Evolutionary conservation across 1,284 basidiomycete species (phyloP), one percentile per base, ranked within the genome.

Genomic region (Leccinum huronense): DNA sequence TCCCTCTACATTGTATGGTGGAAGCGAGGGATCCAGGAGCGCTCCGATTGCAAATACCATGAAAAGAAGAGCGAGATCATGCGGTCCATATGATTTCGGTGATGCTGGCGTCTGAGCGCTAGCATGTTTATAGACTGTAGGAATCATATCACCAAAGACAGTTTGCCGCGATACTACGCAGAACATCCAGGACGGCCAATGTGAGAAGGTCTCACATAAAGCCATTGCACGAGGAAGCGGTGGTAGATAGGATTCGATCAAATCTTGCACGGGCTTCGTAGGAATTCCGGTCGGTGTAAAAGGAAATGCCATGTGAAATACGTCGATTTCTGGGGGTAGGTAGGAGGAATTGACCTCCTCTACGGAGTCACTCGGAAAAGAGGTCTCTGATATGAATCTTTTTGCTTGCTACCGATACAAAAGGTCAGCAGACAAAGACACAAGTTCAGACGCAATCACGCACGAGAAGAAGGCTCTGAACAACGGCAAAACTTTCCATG

Each of bases 161-260:
- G 82, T 76, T 61, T 78, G 78, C 13, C 80, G 78, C 48, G 81
- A 79, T 45, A 83, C 80, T 62, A 83, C 79, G 62, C 78, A 75
- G 67, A 83, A 83, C 80, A 84, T 81, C 84, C 84, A 86, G 8
- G 83, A 81, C 40, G 82, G 74, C 67, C 83, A 79, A 65, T 83
- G 78, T 53, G 83, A 71, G 68, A 84, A 83, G 1, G 77, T 81
- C 59, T 84, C 79, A 66, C 80, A 80, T 57, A 85, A 72, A 5
- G 69, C 65, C 45, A 78, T 78, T 7, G 83, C 80, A 36, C 79
- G 77, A 58, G 78, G 72, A 6, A 80, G 66, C 5, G 80, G 69
- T 2, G 83, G 83, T 27, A 84, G 75, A 66, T 80, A 80, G 1
- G 76, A 73, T 70, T 81, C 79, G 63, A 84, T 81, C 66, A 74